Evolutionary conservation across 83 land plant genomes (phyloP).

Genomic region (Thuja plicata): DNA sequence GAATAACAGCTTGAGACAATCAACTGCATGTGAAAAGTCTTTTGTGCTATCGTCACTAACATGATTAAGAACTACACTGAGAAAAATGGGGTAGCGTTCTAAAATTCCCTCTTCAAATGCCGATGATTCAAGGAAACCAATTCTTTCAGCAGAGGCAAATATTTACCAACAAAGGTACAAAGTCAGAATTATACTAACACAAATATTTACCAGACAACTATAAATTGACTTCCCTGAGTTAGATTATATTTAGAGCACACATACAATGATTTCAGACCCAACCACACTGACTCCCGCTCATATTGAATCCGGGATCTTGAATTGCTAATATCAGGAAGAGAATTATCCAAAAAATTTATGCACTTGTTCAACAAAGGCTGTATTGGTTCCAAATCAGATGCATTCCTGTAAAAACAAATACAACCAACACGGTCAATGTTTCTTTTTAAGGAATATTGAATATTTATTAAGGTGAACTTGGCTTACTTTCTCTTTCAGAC

Average conservation of each 20-base stretch:
- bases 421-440: background rate
- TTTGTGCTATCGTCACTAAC: constrained; percentile 77
- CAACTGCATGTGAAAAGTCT: constrained; percentile 84
- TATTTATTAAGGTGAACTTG: background rate
- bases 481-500: background rate
- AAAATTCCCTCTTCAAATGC: constrained; percentile 93
- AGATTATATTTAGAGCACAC: background rate
- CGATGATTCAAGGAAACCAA: constrained; percentile 73
- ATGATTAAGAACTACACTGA: constrained; percentile 88
- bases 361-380: constrained; percentile 80
- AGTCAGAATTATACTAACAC: background rate
- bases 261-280: constrained; percentile 87
- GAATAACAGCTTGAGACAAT: constrained; percentile 72
- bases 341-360: constrained; percentile 59
- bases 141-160: constrained; percentile 33
- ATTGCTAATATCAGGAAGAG: constrained; percentile 32
- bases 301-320: constrained; percentile 66
- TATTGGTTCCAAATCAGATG: constrained; percentile 75
- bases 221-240: background rate
- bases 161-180: constrained; percentile 10
- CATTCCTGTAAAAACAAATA: constrained; percentile 43
- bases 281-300: constrained; percentile 73
- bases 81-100: constrained; percentile 84
- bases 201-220: background rate
- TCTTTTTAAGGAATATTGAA: background rate